Base-by-base conservation (phyloP, 192 early-diverging fungal genomes). In the Umbelopsis sp. region DNA sequence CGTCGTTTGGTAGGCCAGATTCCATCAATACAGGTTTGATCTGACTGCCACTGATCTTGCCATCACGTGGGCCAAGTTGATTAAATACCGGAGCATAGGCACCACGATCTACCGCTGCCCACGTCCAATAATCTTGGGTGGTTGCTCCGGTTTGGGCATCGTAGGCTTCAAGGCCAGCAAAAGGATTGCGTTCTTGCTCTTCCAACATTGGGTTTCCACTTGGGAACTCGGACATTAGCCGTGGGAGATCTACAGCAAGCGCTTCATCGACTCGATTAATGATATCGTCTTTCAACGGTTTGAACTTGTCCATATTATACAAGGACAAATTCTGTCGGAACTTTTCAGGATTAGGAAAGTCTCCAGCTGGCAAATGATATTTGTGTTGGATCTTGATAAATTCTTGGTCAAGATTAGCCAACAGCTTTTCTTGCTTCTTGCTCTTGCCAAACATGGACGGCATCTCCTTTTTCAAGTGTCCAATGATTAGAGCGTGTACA, bases 241-340 rank as follows among this genome's bases (percentile, higher is more conserved):
- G 81, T 9, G 92, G 91, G 12, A 95, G 85, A 71, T 95, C 94
- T 5, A 77, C 49, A 0, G 88, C 75, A 5, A 96, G 80, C 18
- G 93, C 94, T 53, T 93, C 89, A 51, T 96, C 93, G 0, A 89
- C 90, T 10, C 49, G 74, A 18, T 71, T 66, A 30, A 95, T 65
- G 20, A 94, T 81, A 33, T 89, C 88, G 46, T 88, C 83, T 72
- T 89, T 91, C 64, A 95, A 70, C 68, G 88, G 90, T 66, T 88
- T 85, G 67, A 96, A 94, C 64, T 91, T 91, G 44, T 93, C 92
- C 25, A 94, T 84, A 67, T 96, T 93, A 77, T 92, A 92, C 25
- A 84, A 74, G 37, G 86, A 66, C 6, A 95, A 73, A 35, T 88
- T 91, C 52, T 85, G 80, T 58, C 84, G 84, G 78, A 94, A 92